Percentiles rank a stretch among this genome's conserved stretches.
Conservation (phyloP, 129 eudicot genomes). For the Escallonia rubra region DNA sequence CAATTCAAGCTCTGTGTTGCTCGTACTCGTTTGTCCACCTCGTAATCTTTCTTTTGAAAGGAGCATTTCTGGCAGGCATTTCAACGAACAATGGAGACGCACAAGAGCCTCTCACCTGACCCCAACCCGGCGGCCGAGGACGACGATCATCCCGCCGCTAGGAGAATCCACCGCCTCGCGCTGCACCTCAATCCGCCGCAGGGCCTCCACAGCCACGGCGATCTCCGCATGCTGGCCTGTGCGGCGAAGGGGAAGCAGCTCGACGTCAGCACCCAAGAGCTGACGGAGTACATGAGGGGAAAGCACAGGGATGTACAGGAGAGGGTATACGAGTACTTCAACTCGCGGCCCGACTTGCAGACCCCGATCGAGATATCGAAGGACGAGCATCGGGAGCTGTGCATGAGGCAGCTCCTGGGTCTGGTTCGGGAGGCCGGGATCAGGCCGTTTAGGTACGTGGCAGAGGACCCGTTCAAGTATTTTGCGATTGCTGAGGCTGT, state of each 20-base stretch:
- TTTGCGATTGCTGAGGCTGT: constrained; percentile 84
- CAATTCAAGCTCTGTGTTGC: too few relatives aligned
- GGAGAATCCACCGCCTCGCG: constrained; percentile 60
- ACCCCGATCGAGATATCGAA: constrained; percentile 85
- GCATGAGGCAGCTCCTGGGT: constrained; percentile 69
- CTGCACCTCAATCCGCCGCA: constrained; percentile 54
- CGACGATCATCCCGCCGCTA: constrained; percentile 28
- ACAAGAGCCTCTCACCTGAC: background rate
- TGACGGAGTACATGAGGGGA: constrained; percentile 62
- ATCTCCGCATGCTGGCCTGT: constrained; percentile 32
- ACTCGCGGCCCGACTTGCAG: constrained; percentile 69
- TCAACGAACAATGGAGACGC: background rate
- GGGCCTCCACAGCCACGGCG: background rate
- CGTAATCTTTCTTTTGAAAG: too few relatives aligned
- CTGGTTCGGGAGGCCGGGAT: constrained; percentile 80
- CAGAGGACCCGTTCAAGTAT: constrained; percentile 79
- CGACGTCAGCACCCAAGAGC: constrained; percentile 27
- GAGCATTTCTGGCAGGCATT: too few relatives aligned
- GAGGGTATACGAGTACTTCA: constrained; percentile 61
- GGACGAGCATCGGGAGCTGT: constrained; percentile 80
- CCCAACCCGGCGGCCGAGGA: constrained; percentile 18
- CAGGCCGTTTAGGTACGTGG: constrained; percentile 61
- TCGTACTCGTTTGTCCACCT: too few relatives aligned
- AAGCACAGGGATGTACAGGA: constrained; percentile 75
- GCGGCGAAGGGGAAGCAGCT: constrained; percentile 41